These are phyloP conservation scores for Selaginella moellendorffii DNA, from an alignment of 75 land plant genomes.

Conservation along the genomic window DNA sequence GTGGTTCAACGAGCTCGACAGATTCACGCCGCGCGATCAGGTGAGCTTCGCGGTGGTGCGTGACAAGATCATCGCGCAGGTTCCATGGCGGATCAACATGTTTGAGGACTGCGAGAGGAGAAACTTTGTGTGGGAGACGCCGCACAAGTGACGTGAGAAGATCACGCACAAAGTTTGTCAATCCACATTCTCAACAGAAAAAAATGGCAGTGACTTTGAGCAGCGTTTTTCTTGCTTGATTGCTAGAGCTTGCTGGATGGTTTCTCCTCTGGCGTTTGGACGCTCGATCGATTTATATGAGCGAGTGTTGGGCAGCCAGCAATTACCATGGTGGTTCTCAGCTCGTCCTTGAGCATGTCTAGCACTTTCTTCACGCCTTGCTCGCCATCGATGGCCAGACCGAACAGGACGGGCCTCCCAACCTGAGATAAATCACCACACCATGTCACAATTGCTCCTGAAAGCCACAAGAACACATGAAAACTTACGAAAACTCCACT, in stretches of 20 bases:
- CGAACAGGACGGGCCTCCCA: slow-evolving; percentile 68
- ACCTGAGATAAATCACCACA: slow-evolving; percentile 24
- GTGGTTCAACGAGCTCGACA: no score
- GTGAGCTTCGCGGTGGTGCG: no score
- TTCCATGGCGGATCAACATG: no score
- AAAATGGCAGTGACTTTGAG: no score
- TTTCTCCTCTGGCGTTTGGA: background rate
- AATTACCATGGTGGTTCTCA: slow-evolving; percentile 64
- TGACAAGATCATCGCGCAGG: no score
- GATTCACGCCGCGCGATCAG: no score
- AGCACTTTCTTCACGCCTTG: slow-evolving; percentile 53
- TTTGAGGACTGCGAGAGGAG: no score
- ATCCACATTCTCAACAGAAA: no score
- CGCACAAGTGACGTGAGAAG: no score
- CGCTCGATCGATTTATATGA: background rate
- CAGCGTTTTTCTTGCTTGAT: no score
- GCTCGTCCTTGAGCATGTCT: slow-evolving; percentile 52
- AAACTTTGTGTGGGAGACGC: no score
- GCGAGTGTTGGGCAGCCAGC: slow-evolving; percentile 21
- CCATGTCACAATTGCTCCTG: background rate
- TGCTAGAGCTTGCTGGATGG: background rate
- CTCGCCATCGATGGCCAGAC: slow-evolving; percentile 64
- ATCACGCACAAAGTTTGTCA: no score
- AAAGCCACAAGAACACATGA: background rate
- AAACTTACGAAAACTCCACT: background rate